Evolutionary conservation across 768 basidiomycete genomes (phyloP), one percentile per base, ranked within the genome.

Genomic region (Crepidotus variabilis): DNA sequence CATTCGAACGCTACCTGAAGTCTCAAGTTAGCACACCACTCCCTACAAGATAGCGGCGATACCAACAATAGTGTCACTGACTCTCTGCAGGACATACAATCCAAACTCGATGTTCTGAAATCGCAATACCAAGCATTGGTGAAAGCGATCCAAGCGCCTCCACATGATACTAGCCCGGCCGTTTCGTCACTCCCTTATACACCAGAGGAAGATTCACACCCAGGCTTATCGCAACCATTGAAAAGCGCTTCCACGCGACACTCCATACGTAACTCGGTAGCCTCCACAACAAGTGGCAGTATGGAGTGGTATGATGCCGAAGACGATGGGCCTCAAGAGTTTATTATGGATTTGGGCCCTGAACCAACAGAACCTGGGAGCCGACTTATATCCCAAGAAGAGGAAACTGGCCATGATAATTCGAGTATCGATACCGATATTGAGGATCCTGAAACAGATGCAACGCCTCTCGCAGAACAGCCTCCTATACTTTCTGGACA

Each of bases 271-370:
- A 65, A 75, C 51, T 84, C 83, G 10, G 72, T 78, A 34, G 65
- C 75, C 35, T 83, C 81, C 1, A 77, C 77, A 28, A 65, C 72
- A 23, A 81, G 78, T 47, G 84, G 82, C 53, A 79, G 77, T 23
- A 66, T 77, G 51, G 82, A 91, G 63, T 93, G 90, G 90, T 92
- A 81, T 63, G 91, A 93, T 61, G 91, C 90, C 8, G 72, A 78
- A 39, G 87, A 86, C 22, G 83, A 86, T 59, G 86, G 83, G 1
- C 80, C 84, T 5, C 80, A 88, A 63, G 91, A 93, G 65, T 91
- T 86, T 65, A 65, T 88, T 1, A 70, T 92, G 60, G 82, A 85
- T 47, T 66, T 71, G 16, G 57, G 50, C 11, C 62, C 54, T 22
- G 77, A 80, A 59, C 72, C 70, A 22, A 69, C 66, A 50, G 75